Conservation (phyloP, 2,329 filamentous ascomycete genomes). For the Trichoderma endophyticum region DNA sequence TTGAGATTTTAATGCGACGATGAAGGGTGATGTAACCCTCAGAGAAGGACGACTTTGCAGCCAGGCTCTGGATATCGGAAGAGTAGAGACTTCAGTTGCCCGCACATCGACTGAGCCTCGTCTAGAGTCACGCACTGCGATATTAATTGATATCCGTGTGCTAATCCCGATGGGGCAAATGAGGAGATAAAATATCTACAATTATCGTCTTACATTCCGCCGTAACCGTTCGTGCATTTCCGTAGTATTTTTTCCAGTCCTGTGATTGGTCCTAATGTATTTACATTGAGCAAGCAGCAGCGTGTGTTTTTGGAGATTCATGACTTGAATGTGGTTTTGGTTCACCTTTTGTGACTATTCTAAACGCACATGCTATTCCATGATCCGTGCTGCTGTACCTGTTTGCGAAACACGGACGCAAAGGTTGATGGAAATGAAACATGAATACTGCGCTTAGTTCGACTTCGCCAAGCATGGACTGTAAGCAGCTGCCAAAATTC, state of each 20-base stretch:
- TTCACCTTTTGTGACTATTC: accelerated
- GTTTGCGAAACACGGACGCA: not conserved
- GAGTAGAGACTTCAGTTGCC: not conserved
- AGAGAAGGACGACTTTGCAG: not conserved
- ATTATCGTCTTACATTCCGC: not conserved
- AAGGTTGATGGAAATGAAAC: not conserved
- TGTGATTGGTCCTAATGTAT: not conserved
- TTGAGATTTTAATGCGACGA: not conserved
- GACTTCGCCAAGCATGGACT: not conserved
- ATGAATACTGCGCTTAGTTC: not conserved
- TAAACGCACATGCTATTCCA: not conserved
- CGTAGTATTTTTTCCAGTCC: not conserved
- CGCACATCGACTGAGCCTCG: not conserved
- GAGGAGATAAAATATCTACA: not conserved
- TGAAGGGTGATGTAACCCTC: not conserved
- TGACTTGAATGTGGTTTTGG: too few species aligned
- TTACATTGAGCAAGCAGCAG: not conserved
- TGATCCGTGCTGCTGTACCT: not conserved
- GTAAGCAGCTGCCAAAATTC: too few species aligned
- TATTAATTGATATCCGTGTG: not conserved
- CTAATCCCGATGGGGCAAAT: not conserved
- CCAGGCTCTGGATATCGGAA: not conserved
- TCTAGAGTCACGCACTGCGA: not conserved
- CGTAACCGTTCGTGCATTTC: not conserved
- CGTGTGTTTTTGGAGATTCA: not conserved